Conservation (phyloP, 305 asterid genomes). For the Fraxinus angustifolia region DNA sequence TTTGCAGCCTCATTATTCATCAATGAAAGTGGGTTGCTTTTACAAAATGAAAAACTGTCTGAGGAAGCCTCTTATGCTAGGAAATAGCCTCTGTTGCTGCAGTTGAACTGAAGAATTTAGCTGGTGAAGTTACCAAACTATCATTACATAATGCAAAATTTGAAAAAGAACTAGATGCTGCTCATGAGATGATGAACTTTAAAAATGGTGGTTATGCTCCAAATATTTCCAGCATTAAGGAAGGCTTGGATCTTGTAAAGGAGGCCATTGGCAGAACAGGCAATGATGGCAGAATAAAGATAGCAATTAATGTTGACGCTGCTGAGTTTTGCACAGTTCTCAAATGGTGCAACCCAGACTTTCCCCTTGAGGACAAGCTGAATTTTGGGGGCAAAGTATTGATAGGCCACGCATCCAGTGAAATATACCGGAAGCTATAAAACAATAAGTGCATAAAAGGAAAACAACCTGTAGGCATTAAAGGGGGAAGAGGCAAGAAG, state of each 20-base stretch:
- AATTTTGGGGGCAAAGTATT: not conserved
- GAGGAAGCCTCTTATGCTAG: slow-evolving; percentile 95
- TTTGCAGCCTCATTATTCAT: not conserved
- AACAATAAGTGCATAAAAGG: not conserved
- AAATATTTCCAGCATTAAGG: not conserved
- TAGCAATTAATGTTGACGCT: not conserved
- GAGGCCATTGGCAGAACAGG: not conserved
- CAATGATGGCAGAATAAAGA: not conserved
- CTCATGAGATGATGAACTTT: slow-evolving; percentile 55
- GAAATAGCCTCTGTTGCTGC: slow-evolving; percentile 99
- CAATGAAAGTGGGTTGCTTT: slow-evolving; percentile 53
- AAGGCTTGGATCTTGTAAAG: not conserved
- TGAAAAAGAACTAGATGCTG: slow-evolving; percentile 68
- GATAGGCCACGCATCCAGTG: not conserved
- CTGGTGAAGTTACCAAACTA: slow-evolving; percentile 90
- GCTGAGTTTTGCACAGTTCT: not conserved
- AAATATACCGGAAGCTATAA: not conserved
- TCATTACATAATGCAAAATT: slow-evolving; percentile 72
- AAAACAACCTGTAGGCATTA: not conserved
- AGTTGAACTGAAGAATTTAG: slow-evolving; percentile 81
- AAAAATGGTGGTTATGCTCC: slow-evolving; percentile 34
- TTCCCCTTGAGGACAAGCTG: not conserved
- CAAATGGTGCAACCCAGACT: not conserved
- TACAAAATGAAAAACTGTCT: slow-evolving; percentile 77
- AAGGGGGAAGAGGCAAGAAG: not conserved